These are phyloP conservation scores for Cyclocybe cylindracea DNA, from an alignment of 768 basidiomycete species.

Conservation along the genomic window DNA sequence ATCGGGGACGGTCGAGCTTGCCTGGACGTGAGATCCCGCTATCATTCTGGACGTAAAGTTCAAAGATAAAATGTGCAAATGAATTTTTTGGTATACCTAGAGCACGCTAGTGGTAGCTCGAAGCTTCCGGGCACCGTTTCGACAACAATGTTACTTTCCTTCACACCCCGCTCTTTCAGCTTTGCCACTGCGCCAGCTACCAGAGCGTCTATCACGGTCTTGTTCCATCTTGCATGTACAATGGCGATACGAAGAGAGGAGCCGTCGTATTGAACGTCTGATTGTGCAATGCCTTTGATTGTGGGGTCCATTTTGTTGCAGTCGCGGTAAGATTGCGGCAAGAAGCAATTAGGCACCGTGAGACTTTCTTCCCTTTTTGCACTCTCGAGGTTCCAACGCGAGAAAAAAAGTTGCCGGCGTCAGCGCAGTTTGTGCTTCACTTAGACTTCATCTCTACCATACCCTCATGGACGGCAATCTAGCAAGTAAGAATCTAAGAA, in stretches of 20 bases:
- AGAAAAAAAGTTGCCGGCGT: constrained; percentile 17
- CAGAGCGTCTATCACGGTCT: constrained; percentile 80
- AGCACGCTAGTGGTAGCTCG: constrained; percentile 88
- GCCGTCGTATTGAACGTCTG: constrained; percentile 71
- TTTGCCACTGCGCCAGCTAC: constrained; percentile 78
- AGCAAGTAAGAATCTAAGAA: constrained; percentile 51
- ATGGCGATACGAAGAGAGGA: constrained; percentile 83
- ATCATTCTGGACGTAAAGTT: constrained; percentile 65
- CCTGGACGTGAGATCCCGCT: constrained; percentile 82
- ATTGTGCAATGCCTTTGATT: constrained; percentile 77
- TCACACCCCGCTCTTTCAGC: constrained; percentile 84
- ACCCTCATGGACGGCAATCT: constrained; percentile 50
- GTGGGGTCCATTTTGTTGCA: constrained; percentile 42
- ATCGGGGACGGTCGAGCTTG: constrained; percentile 76
- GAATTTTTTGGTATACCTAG: constrained; percentile 56
- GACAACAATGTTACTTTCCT: constrained; percentile 85
- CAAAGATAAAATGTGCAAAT: constrained; percentile 7
- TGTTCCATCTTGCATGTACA: constrained; percentile 97
- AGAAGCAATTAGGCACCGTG: constrained; percentile 28
- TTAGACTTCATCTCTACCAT: constrained; percentile 7
- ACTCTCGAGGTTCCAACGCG: constrained; percentile 3
- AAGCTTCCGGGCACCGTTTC: constrained; percentile 95
- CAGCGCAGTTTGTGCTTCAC: not conserved
- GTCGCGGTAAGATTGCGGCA: constrained; percentile 28
- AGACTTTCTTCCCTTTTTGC: constrained; percentile 29